Conservation (phyloP, 768 basidiomycete genomes). For the Galerina marginata region DNA sequence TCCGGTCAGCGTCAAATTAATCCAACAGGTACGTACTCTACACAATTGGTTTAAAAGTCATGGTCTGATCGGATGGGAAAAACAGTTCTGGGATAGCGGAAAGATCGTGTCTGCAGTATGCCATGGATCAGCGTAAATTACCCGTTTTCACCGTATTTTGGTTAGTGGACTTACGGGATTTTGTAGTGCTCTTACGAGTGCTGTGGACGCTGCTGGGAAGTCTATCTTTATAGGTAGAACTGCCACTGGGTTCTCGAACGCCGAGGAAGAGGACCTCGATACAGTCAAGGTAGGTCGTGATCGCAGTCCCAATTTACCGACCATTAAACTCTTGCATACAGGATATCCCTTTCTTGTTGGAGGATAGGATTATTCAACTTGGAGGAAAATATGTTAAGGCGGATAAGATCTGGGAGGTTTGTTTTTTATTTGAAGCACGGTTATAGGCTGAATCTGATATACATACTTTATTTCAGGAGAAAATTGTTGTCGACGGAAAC, state of each 20-base stretch:
- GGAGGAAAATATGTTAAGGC: slow-evolving; percentile 72
- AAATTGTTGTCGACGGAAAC: slow-evolving; percentile 62
- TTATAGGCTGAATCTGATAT: too few relatives aligned
- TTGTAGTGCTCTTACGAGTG: slow-evolving; percentile 63
- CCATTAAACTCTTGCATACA: slow-evolving; percentile 18
- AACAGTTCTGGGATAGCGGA: slow-evolving; percentile 28
- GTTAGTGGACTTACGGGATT: not conserved
- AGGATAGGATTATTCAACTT: slow-evolving; percentile 63
- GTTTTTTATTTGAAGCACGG: too few relatives aligned
- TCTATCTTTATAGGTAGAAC: slow-evolving; percentile 67
- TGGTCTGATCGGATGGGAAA: not conserved
- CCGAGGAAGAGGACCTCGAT: slow-evolving; percentile 59
- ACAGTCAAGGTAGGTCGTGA: slow-evolving; percentile 45
- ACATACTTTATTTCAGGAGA: slow-evolving; percentile 34
- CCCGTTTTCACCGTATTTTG: not conserved
- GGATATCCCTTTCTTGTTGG: slow-evolving; percentile 73
- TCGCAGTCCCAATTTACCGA: too few relatives aligned
- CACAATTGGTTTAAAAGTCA: not conserved
- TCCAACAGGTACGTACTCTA: slow-evolving; percentile 49
- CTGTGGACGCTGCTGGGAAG: slow-evolving; percentile 58
- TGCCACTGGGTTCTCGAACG: slow-evolving; percentile 74
- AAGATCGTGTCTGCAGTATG: slow-evolving; percentile 79
- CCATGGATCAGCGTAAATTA: slow-evolving; percentile 70
- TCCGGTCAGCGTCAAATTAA: slow-evolving; percentile 59
- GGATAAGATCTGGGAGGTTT: slow-evolving; percentile 55